Base-by-base conservation (phyloP, 2,329 filamentous ascomycete species). In the Penicillium palitans region DNA sequence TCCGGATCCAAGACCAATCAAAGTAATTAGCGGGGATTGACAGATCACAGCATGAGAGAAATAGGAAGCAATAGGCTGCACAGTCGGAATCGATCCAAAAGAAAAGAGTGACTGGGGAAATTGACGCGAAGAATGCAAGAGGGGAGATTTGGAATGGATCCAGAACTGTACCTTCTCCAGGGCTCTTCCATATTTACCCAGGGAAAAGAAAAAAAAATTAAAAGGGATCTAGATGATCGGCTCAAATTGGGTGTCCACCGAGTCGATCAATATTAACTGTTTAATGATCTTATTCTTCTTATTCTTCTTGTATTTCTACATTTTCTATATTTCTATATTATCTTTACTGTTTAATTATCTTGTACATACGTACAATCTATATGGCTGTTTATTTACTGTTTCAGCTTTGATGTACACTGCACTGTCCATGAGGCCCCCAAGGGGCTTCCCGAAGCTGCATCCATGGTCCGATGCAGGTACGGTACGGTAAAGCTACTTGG, bases 161-260 rank as follows among this genome's bases (percentile, higher is more conserved):
- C 44, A 53, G 45, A 57, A 27, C 47, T 52, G 41, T 51, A 40
- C 15, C 41, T 54, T 54, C 19, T 40, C 52, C 44, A 51, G 6
- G 39, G 25, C 52, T 44, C 35, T 31, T 31, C 29, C n/a, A 63
- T 37, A 24, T 52, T 45, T 40, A 47, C 29, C 4, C 37, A 37
- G 56, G 27, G 27, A 47, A 6, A 51, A 51, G 53, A 55, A 51
- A 53, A 47, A 49, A 52, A 52, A 59, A 49, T 51, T 17, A 37
- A 55, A 56, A 58, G 41, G 51, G 64, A 66, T 63, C 61, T 60
- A 59, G 59, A 61, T 61, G 64, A 65, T 67, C 63, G 62, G 58
- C 65, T 54, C 19, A 35, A 53, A 53, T 37, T 57, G 42, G 42
- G 57, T 59, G 63, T 54, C 61, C 58, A 61, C 62, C 58, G 40